These are phyloP conservation scores for Diaporthe vaccinii DNA, from an alignment of 2,329 filamentous ascomycete genomes.

Conservation along the genomic window DNA sequence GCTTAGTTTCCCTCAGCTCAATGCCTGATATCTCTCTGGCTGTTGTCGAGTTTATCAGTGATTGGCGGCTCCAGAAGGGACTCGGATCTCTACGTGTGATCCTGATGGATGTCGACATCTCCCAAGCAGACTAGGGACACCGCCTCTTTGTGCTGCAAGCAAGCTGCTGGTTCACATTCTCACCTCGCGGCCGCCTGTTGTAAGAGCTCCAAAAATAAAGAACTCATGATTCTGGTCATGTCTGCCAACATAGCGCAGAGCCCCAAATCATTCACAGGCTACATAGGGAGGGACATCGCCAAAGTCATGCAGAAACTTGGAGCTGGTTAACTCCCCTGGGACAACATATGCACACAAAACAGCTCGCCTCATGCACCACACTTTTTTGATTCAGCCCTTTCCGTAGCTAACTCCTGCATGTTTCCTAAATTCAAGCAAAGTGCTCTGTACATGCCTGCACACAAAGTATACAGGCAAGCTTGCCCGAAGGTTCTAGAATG, in stretches of 20 bases:
- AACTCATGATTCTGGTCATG: not conserved
- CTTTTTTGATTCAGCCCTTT: not conserved
- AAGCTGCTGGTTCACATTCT: not conserved
- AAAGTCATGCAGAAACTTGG: not conserved
- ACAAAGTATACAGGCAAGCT: not conserved
- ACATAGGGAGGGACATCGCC: not conserved
- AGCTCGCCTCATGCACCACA: not conserved
- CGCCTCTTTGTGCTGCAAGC: not conserved
- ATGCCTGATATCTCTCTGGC: no score
- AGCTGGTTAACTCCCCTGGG: no score
- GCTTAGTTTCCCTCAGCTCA: not conserved
- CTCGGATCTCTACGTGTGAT: no score
- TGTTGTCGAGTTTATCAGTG: no score
- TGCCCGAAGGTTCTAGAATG: not conserved
- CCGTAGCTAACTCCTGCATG: no score
- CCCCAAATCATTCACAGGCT: not conserved
- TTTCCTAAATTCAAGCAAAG: not conserved
- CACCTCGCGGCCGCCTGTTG: not conserved
- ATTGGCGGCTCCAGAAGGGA: no score
- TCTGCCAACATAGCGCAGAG: not conserved
- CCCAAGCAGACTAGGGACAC: not conserved
- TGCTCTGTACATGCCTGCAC: not conserved
- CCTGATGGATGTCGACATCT: not conserved
- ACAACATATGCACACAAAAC: no score
- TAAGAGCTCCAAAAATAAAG: not conserved